phyloP scores from a whole-genome alignment of 805 yeast genomes.

The Saccharomyces paradoxus region DNA sequence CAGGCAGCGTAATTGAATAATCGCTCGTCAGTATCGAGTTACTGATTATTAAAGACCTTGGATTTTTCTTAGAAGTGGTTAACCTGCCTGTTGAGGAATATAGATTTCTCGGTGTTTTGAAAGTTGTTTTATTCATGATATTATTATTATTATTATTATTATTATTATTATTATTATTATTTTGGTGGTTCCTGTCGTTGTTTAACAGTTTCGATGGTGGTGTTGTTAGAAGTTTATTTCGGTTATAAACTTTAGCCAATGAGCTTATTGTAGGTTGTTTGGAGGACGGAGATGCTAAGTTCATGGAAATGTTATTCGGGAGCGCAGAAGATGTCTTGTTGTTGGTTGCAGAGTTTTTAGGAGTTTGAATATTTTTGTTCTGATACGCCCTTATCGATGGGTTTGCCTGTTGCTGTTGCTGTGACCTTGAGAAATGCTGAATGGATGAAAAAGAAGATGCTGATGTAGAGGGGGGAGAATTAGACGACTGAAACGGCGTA shows the following conservation, averaged over 20 bases:
- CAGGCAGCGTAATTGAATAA: constrained; percentile 1
- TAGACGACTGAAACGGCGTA: neutral
- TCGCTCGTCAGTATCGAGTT: neutral
- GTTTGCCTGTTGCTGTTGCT: constrained; percentile 2
- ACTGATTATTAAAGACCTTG: neutral
- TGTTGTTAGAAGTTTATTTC: constrained; percentile 16
- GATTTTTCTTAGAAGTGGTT: neutral
- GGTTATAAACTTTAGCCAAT: constrained; percentile 5
- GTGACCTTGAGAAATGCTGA: constrained; percentile 1
- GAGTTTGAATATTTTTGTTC: neutral
- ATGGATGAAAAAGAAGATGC: constrained; percentile 7
- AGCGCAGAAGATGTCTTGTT: constrained; percentile 2
- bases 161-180: neutral
- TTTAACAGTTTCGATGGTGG: constrained; percentile 23
- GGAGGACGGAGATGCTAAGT: constrained; percentile 6
- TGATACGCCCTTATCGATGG: neutral
- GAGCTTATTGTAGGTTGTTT: constrained; percentile 14
- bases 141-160: neutral
- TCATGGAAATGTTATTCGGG: constrained; percentile 4
- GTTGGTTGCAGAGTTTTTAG: neutral
- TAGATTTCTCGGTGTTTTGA: constrained; percentile 18
- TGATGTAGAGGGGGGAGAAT: constrained; percentile 1
- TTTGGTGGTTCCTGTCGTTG: constrained; percentile 3
- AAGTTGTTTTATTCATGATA: constrained; percentile 6
- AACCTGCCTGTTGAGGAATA: neutral